Evolutionary conservation across 2,329 filamentous ascomycete genomes (phyloP).

Genomic region (Neurospora crassa): DNA sequence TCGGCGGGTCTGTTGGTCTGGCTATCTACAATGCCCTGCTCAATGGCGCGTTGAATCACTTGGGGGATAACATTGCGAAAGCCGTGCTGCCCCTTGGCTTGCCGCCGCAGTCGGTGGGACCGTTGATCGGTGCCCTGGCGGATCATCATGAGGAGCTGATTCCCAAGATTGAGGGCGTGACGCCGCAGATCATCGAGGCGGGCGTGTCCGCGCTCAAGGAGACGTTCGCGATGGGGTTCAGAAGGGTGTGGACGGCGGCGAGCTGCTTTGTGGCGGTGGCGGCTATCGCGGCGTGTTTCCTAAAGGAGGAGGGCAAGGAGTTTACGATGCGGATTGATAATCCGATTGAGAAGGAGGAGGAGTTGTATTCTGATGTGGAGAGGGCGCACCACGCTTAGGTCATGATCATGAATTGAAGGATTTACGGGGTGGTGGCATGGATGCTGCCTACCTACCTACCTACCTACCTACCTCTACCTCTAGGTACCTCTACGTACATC

Average conservation of each 20-base stretch:
- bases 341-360: slow-evolving; percentile 25
- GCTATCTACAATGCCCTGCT: slow-evolving; percentile 28
- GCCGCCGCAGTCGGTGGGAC: slow-evolving; percentile 11
- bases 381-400: not conserved
- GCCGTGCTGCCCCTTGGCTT: slow-evolving; percentile 24
- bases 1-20: slow-evolving; percentile 40
- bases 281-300: slow-evolving; percentile 18
- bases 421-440: too few relatives aligned
- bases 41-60: slow-evolving; percentile 18
- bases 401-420: too few relatives aligned
- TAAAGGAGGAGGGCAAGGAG: slow-evolving; percentile 25
- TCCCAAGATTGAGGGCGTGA: slow-evolving; percentile 20
- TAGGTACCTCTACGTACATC: too few relatives aligned
- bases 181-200: slow-evolving; percentile 20
- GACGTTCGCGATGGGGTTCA: slow-evolving; percentile 23
- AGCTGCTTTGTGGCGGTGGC: slow-evolving; percentile 22
- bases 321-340: slow-evolving; percentile 29
- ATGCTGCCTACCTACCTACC: too few relatives aligned
- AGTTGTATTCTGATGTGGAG: slow-evolving; percentile 5
- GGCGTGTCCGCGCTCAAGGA: slow-evolving; percentile 18
- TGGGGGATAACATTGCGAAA: slow-evolving; percentile 23
- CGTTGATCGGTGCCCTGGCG: slow-evolving; percentile 21
- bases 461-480: too few relatives aligned
- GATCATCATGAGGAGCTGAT: slow-evolving; percentile 20
- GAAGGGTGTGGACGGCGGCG: slow-evolving; percentile 24